Conservation (phyloP, 768 basidiomycete species). For the Myochromella boudieri region DNA sequence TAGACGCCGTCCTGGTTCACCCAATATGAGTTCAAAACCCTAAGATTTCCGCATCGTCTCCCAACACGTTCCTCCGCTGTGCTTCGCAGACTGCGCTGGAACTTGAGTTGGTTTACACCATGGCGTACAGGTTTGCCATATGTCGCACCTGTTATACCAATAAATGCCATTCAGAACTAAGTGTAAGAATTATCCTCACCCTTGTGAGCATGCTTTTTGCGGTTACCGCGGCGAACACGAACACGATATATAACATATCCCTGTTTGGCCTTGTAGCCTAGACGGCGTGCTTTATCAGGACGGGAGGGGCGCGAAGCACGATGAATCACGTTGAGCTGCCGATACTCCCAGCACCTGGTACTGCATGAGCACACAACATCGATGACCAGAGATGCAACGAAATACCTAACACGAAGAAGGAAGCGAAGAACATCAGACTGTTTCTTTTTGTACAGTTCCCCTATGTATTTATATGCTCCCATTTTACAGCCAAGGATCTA, state of each 20-base stretch:
- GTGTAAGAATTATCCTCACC: conserved; percentile 46
- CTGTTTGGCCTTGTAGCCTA: conserved; percentile 99
- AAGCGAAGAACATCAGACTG: conserved; percentile 97
- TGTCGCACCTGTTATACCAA: conserved; percentile 73
- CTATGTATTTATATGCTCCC: conserved; percentile 96
- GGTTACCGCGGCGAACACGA: conserved; percentile 96
- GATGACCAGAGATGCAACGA: conserved; percentile 8
- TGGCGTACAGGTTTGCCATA: conserved; percentile 99
- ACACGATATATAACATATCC: conserved; percentile 98
- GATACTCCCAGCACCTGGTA: conserved; percentile 94
- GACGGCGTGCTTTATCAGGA: conserved; percentile 97
- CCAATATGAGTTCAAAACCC: conserved; percentile 99
- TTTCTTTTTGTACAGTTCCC: conserved; percentile 98
- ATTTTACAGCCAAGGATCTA: conserved; percentile 51
- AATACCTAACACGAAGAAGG: conserved; percentile 92
- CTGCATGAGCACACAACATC: conserved; percentile 2
- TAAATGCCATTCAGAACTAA: neutral
- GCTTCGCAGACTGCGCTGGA: conserved; percentile 89
- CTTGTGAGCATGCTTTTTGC: conserved; percentile 98
- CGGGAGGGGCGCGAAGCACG: conserved; percentile 97
- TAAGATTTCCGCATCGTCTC: conserved; percentile 91
- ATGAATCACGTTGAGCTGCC: conserved; percentile 97
- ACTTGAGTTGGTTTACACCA: conserved; percentile 99
- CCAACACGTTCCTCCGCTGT: conserved; percentile 99
- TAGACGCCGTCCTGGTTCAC: conserved; percentile 98